These are phyloP conservation scores for Ceratocystis colombiana DNA, from an alignment of 2,329 filamentous ascomycete species.

Conservation along the genomic window DNA sequence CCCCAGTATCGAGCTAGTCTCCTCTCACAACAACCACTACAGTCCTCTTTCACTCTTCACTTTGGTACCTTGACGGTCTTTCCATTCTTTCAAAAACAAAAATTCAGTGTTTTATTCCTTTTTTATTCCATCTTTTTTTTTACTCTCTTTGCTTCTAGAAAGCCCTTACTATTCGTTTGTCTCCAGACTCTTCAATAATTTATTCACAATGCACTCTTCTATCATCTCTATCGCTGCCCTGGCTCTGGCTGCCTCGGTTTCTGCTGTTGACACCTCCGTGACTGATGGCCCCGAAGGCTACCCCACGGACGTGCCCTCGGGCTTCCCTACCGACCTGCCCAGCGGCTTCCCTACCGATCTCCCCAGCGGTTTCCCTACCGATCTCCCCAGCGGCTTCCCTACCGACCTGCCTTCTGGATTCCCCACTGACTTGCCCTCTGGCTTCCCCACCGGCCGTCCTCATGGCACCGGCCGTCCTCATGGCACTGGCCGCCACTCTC, in stretches of 20 bases:
- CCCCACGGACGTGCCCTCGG: background rate
- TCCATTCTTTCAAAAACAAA: slow-evolving; percentile 7
- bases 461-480: background rate
- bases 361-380: background rate
- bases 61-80: slow-evolving; percentile 22
- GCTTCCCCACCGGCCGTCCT: slow-evolving; percentile 6
- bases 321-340: slow-evolving; percentile 18
- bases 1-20: slow-evolving; percentile 24
- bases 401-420: background rate
- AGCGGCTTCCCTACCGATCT: background rate
- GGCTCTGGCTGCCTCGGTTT: slow-evolving; percentile 20
- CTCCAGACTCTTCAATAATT: background rate
- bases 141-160: background rate
- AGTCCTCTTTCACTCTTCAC: slow-evolving; percentile 16
- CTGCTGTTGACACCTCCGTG: slow-evolving; percentile 7
- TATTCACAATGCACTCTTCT: slow-evolving; percentile 22
- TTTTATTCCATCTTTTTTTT: slow-evolving; percentile 6
- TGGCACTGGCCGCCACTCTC: slow-evolving; percentile 2
- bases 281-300: background rate
- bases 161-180: background rate
- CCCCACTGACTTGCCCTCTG: slow-evolving; percentile 2
- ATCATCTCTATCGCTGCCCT: slow-evolving; percentile 20
- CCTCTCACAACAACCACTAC: slow-evolving; percentile 15
- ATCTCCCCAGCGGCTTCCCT: slow-evolving; percentile 1
- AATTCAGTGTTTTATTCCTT: slow-evolving; percentile 6